Evolutionary conservation across 345 rosid species (phyloP).

Genomic region (Bruguiera sexangula): DNA sequence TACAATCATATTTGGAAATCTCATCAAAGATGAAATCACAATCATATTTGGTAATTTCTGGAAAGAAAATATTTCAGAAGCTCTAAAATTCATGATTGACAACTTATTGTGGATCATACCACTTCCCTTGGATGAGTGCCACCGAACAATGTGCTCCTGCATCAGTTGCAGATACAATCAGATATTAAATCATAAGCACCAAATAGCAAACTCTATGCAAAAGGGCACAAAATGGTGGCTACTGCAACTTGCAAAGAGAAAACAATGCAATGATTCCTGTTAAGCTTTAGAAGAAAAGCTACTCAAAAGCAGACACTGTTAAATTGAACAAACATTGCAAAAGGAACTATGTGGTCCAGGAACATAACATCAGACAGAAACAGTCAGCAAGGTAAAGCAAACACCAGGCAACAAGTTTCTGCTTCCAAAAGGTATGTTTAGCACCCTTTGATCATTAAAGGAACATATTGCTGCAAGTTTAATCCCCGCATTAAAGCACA

Average conservation of each 20-base stretch:
- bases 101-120: slow-evolving; percentile 10
- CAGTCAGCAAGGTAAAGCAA: not conserved
- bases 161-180: slow-evolving; percentile 6
- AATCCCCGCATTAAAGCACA: too few relatives aligned
- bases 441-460: too few relatives aligned
- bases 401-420: not conserved
- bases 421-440: not conserved
- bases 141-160: slow-evolving; percentile 28
- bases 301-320: not conserved
- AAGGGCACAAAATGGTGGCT: too few relatives aligned
- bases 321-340: not conserved
- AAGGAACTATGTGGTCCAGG: too few relatives aligned
- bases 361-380: too few relatives aligned
- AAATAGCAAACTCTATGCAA: too few relatives aligned
- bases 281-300: not conserved
- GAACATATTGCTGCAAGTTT: too few relatives aligned
- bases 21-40: too few relatives aligned
- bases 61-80: not conserved
- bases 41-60: too few relatives aligned
- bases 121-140: slow-evolving; percentile 23
- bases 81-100: not conserved
- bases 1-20: too few relatives aligned
- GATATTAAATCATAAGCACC: not conserved
- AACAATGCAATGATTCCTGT: not conserved
- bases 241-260: not conserved